phyloP scores from a whole-genome alignment of 768 basidiomycete species.

The Leccinum sublutescens region DNA sequence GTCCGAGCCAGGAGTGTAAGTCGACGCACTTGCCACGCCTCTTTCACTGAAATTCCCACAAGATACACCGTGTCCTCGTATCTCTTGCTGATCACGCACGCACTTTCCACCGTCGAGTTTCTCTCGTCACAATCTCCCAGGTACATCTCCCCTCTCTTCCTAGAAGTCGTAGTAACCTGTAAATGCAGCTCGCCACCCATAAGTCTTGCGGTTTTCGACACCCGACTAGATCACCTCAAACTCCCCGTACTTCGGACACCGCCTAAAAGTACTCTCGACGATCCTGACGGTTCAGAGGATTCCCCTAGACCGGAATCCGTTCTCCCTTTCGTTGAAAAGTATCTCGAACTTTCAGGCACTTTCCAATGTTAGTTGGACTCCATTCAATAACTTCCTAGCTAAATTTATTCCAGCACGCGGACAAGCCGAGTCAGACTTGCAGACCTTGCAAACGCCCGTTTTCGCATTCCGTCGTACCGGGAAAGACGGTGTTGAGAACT shows the following conservation, averaged over 20 bases:
- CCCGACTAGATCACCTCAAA: slow-evolving; percentile 47
- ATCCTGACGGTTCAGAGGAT: slow-evolving; percentile 20
- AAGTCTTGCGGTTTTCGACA: slow-evolving; percentile 59
- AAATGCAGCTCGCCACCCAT: slow-evolving; percentile 21
- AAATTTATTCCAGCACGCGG: slow-evolving; percentile 9
- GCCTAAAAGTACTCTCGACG: slow-evolving; percentile 8
- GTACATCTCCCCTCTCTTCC: slow-evolving; percentile 16
- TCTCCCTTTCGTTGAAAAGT: slow-evolving; percentile 44
- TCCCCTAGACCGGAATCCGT: slow-evolving; percentile 35
- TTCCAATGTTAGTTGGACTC: slow-evolving; percentile 43
- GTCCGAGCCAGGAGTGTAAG: slow-evolving; percentile 25
- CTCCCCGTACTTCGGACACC: slow-evolving; percentile 45
- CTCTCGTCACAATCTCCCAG: slow-evolving; percentile 29
- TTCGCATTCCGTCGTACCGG: slow-evolving; percentile 17
- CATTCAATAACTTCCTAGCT: background rate
- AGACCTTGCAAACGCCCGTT: background rate
- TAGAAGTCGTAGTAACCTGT: background rate
- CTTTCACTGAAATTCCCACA: slow-evolving; percentile 7
- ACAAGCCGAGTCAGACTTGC: background rate
- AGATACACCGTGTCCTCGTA: slow-evolving; percentile 49
- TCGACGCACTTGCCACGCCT: background rate
- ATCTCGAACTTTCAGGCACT: slow-evolving; percentile 52
- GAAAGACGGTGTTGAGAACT: background rate
- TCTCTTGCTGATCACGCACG: slow-evolving; percentile 46
- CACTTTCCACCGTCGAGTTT: slow-evolving; percentile 41